phyloP scores from a whole-genome alignment of 305 asterid species.

The Andrographis paniculata region DNA sequence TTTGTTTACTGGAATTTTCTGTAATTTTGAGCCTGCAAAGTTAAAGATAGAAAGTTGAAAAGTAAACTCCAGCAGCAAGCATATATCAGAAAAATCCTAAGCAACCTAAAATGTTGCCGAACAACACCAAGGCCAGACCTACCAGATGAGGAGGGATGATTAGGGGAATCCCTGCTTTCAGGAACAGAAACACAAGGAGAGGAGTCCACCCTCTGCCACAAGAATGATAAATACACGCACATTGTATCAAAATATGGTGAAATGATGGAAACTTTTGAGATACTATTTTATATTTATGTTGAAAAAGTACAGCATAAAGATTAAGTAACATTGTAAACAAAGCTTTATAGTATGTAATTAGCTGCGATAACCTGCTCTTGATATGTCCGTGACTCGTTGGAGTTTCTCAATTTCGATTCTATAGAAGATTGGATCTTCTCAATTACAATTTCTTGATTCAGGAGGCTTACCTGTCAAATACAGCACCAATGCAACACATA shows the following conservation, averaged over 20 bases:
- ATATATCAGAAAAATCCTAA: constrained; percentile 5
- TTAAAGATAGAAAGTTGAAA: constrained; percentile 16
- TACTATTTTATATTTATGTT: too few species aligned
- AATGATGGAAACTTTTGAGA: too few species aligned
- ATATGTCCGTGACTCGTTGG: constrained; percentile 74
- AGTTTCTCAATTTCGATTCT: constrained; percentile 77
- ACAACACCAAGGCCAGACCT: constrained; percentile 11
- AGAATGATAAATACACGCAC: neutral
- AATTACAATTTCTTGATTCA: constrained; percentile 80
- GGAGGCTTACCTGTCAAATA: constrained; percentile 76
- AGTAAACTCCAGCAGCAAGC: constrained; percentile 19
- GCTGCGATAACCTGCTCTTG: constrained; percentile 73
- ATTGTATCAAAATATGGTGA: too few species aligned
- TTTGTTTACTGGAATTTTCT: constrained; percentile 73
- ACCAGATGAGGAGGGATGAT: constrained; percentile 51
- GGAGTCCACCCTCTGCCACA: constrained; percentile 46
- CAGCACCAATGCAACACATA: constrained; percentile 14
- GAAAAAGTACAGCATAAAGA: too few species aligned
- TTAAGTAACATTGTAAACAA: too few species aligned
- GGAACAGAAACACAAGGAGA: constrained; percentile 36
- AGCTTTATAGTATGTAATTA: neutral
- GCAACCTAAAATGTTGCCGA: constrained; percentile 10
- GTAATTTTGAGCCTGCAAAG: constrained; percentile 49
- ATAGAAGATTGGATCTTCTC: constrained; percentile 79
- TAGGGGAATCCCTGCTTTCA: constrained; percentile 36